These are phyloP conservation scores for Phytopythium chamaehyphon DNA, from an alignment of 352 stramenopile genomes.

Conservation along the genomic window DNA sequence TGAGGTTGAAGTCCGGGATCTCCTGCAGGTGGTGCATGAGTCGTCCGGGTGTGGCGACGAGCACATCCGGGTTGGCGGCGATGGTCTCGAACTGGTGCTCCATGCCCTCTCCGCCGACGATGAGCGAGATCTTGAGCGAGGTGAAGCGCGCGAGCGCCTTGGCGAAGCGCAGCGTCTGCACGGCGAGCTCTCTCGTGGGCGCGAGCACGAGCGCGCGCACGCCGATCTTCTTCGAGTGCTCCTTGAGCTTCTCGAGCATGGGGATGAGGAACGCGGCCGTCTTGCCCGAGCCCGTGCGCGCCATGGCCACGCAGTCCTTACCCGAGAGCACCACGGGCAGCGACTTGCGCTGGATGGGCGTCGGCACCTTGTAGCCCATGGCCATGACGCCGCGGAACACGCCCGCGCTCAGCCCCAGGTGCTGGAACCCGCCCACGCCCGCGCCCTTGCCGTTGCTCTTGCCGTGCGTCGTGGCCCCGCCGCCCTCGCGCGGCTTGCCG, in stretches of 20 bases:
- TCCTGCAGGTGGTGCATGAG: slow-evolving; percentile 94
- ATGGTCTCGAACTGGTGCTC: slow-evolving; percentile 98
- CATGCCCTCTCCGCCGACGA: slow-evolving; percentile 98
- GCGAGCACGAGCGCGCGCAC: slow-evolving; percentile 90
- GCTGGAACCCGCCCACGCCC: slow-evolving; percentile 78
- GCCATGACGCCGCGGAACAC: slow-evolving; percentile 88
- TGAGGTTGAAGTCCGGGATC: slow-evolving; percentile 93
- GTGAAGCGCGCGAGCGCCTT: slow-evolving; percentile 92
- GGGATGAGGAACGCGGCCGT: slow-evolving; percentile 98
- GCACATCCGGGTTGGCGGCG: slow-evolving; percentile 89
- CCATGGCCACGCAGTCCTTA: slow-evolving; percentile 98
- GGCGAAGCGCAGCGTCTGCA: slow-evolving; percentile 94
- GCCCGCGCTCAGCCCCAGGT: slow-evolving; percentile 68
- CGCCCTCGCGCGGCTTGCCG: slow-evolving; percentile 31
- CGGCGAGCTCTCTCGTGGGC: slow-evolving; percentile 97
- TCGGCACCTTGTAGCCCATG: slow-evolving; percentile 97
- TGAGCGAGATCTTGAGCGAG: slow-evolving; percentile 87
- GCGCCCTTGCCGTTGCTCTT: slow-evolving; percentile 81
- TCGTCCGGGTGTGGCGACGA: slow-evolving; percentile 93
- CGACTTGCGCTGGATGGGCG: slow-evolving; percentile 98
- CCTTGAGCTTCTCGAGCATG: slow-evolving; percentile 96
- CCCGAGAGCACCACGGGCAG: slow-evolving; percentile 95
- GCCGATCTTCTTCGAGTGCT: slow-evolving; percentile 88
- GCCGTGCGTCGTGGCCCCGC: slow-evolving; percentile 42
- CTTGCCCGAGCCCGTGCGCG: slow-evolving; percentile 97